Evolutionary conservation across 2,329 filamentous ascomycete species (phyloP).

Genomic region (Aureobasidium sp.): DNA sequence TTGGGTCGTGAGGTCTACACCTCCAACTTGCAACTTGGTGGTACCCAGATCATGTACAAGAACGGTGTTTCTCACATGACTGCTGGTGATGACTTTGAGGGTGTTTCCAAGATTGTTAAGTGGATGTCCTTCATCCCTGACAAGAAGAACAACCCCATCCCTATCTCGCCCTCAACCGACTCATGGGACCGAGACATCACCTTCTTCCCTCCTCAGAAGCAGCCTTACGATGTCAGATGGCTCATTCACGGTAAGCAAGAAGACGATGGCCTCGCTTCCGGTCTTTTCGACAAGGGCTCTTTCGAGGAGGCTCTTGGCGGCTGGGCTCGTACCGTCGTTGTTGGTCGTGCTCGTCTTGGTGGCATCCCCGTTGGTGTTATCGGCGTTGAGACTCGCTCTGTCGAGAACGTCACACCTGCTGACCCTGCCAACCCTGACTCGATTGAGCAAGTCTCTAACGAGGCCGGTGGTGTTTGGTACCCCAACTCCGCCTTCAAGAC

Average conservation of each 20-base stretch:
- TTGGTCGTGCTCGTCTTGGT: slow-evolving; percentile 90
- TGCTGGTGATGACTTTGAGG: slow-evolving; percentile 93
- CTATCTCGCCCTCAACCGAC: slow-evolving; percentile 81
- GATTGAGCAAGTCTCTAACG: slow-evolving; percentile 87
- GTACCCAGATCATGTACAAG: slow-evolving; percentile 99
- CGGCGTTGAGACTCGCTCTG: slow-evolving; percentile 86
- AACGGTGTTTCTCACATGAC: slow-evolving; percentile 99
- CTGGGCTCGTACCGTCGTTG: slow-evolving; percentile 94
- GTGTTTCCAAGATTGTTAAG: slow-evolving; percentile 94
- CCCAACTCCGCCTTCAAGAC: slow-evolving; percentile 99
- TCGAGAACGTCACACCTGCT: slow-evolving; percentile 94
- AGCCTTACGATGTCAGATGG: slow-evolving; percentile 87
- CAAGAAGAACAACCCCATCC: slow-evolving; percentile 85
- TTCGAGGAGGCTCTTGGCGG: slow-evolving; percentile 95
- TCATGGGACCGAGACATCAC: slow-evolving; percentile 87
- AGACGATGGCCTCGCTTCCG: slow-evolving; percentile 76
- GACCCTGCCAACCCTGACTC: slow-evolving; percentile 98
- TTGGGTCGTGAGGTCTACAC: slow-evolving; percentile 98
- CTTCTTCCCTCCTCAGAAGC: slow-evolving; percentile 73
- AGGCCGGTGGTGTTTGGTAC: slow-evolving; percentile 99
- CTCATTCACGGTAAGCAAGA: slow-evolving; percentile 84
- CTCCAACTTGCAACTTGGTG: slow-evolving; percentile 96
- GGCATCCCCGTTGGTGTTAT: slow-evolving; percentile 99
- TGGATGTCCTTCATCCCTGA: slow-evolving; percentile 98
- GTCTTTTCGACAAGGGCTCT: slow-evolving; percentile 93